Conservation (phyloP, 805 yeast genomes). For the Yarrowia bubula region DNA sequence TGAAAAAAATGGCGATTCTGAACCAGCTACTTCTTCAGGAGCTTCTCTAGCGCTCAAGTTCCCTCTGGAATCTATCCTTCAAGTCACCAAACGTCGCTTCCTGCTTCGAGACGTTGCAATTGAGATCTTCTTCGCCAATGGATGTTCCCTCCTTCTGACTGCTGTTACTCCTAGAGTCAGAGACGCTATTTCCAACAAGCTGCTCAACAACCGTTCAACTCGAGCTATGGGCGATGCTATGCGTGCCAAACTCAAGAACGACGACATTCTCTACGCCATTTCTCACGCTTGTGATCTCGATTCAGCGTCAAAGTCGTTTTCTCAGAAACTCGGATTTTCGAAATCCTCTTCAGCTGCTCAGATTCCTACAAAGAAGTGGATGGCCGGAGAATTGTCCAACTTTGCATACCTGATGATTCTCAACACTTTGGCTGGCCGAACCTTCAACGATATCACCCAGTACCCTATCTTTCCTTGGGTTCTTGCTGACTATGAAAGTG, state of each 20-base stretch:
- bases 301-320: slow-evolving; percentile 7
- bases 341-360: background rate
- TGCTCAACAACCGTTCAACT: slow-evolving; percentile 9
- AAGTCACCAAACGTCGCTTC: slow-evolving; percentile 72
- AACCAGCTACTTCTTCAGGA: background rate
- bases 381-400: slow-evolving; percentile 72
- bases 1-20: slow-evolving; percentile 36
- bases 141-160: slow-evolving; percentile 67
- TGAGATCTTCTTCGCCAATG: slow-evolving; percentile 72
- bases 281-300: slow-evolving; percentile 21
- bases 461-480: slow-evolving; percentile 94
- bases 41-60: slow-evolving; percentile 16
- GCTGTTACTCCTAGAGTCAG: slow-evolving; percentile 45
- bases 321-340: slow-evolving; percentile 9
- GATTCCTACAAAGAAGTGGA: slow-evolving; percentile 66
- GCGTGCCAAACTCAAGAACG: slow-evolving; percentile 16
- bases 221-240: slow-evolving; percentile 3
- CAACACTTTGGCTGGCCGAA: slow-evolving; percentile 83
- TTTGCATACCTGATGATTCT: slow-evolving; percentile 77
- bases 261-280: slow-evolving; percentile 22
- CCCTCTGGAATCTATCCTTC: slow-evolving; percentile 51
- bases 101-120: slow-evolving; percentile 75
- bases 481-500: slow-evolving; percentile 75
- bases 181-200: slow-evolving; percentile 9
- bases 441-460: slow-evolving; percentile 84